These are phyloP conservation scores for Botrytis cinerea DNA, from an alignment of 2,329 filamentous ascomycete genomes.

Conservation along the genomic window DNA sequence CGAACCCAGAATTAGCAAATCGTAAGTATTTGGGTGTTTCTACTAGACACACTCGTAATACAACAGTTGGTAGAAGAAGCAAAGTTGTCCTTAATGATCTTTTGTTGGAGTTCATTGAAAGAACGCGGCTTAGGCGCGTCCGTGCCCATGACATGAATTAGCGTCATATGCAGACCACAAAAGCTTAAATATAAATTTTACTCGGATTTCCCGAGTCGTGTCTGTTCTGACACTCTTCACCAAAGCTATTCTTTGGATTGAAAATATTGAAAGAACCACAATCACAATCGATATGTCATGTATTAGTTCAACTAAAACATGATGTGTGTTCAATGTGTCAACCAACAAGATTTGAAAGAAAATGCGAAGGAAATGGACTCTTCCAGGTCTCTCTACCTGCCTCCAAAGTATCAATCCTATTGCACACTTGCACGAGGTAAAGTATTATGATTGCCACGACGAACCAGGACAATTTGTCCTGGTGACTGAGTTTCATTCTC, in stretches of 20 bases:
- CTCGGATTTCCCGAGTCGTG: background rate
- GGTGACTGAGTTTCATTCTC: constrained; percentile 62
- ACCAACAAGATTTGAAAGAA: background rate
- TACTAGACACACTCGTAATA: background rate
- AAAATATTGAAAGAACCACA: background rate
- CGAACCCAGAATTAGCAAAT: background rate
- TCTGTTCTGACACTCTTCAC: background rate
- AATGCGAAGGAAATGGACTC: background rate
- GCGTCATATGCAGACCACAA: constrained; percentile 13
- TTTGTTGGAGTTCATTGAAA: constrained; percentile 19
- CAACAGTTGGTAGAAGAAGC: constrained; percentile 3
- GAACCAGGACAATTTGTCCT: constrained; percentile 42
- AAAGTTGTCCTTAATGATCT: constrained; percentile 22
- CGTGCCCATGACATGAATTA: constrained; percentile 15
- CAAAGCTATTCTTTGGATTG: background rate
- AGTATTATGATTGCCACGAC: constrained; percentile 39
- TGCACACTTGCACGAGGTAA: constrained; percentile 14
- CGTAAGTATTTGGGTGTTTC: background rate
- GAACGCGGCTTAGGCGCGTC: constrained; percentile 22
- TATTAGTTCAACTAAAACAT: background rate
- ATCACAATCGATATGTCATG: background rate
- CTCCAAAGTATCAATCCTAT: background rate
- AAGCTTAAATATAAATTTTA: constrained; percentile 23
- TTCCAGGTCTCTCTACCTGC: background rate
- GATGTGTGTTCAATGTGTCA: background rate